These are phyloP conservation scores for Arabidopsis thaliana DNA, from an alignment of 345 rosid genomes.

Conservation along the genomic window DNA sequence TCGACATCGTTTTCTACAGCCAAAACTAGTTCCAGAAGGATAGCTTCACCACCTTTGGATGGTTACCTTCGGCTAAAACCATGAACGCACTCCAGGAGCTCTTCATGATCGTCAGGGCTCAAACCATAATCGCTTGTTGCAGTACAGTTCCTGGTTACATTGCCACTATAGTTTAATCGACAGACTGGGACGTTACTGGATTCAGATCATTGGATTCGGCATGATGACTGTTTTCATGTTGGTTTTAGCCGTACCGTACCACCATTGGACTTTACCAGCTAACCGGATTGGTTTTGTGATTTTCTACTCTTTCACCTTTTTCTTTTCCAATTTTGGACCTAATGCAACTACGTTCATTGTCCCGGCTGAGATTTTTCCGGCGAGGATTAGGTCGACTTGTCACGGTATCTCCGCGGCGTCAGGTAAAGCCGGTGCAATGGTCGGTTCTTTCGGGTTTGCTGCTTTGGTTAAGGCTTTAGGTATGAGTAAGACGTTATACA, in stretches of 20 bases:
- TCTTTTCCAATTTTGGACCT: constrained; percentile 83
- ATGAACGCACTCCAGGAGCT: constrained; percentile 77
- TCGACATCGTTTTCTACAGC: constrained; percentile 34
- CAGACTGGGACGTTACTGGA: constrained; percentile 54
- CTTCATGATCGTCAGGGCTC: constrained; percentile 60
- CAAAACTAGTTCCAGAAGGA: constrained; percentile 76
- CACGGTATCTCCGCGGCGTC: constrained; percentile 74
- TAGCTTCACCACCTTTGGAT: constrained; percentile 63
- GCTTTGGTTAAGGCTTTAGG: constrained; percentile 53
- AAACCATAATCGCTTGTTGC: constrained; percentile 62
- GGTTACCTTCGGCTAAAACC: constrained; percentile 63
- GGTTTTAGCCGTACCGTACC: constrained; percentile 66
- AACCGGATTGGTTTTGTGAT: constrained; percentile 59
- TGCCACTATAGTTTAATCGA: constrained; percentile 63
- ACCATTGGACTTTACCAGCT: constrained; percentile 58
- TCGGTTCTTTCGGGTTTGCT: constrained; percentile 72
- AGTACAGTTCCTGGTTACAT: constrained; percentile 75
- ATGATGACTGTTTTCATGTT: constrained; percentile 70
- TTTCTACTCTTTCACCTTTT: constrained; percentile 65
- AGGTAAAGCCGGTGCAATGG: constrained; percentile 46
- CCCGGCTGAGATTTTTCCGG: constrained; percentile 79
- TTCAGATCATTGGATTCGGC: constrained; percentile 66
- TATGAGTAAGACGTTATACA: constrained; percentile 48
- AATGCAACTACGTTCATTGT: constrained; percentile 74
- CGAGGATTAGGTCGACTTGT: constrained; percentile 74